Evolutionary conservation across 345 rosid species (phyloP).

Genomic region (Euphorbia lathyris): DNA sequence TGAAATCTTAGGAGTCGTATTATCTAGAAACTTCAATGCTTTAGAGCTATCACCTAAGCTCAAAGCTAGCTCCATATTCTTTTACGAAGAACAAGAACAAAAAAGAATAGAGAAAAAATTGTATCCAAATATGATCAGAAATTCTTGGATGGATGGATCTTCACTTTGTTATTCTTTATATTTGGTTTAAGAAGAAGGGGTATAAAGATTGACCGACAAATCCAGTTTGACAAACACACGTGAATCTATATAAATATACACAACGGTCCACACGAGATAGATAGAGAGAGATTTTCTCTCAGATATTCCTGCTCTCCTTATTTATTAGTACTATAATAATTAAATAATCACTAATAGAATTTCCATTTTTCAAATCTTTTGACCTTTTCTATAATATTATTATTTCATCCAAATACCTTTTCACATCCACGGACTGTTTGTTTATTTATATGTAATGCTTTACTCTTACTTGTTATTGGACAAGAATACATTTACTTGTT

Average conservation of each 20-base stretch:
- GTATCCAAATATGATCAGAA: not conserved
- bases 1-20: constrained; percentile 33
- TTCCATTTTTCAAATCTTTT: not conserved
- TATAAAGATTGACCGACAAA: constrained; percentile 66
- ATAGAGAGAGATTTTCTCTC: constrained; percentile 6
- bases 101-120: not conserved
- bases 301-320: not conserved
- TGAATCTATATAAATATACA: constrained; percentile 58
- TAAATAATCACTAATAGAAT: no score
- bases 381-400: not conserved
- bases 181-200: constrained; percentile 12
- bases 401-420: not conserved
- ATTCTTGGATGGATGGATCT: not conserved
- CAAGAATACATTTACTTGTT: no score
- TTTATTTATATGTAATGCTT: no score
- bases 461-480: no score
- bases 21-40: constrained; percentile 59
- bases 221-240: constrained; percentile 64
- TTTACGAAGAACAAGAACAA: not conserved
- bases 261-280: constrained; percentile 33
- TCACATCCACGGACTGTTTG: no score
- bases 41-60: constrained; percentile 74
- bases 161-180: not conserved
- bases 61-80: constrained; percentile 78
- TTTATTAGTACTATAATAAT: no score